Evolutionary conservation across 805 yeast genomes (phyloP), one percentile per base, ranked within the genome.

Genomic region (Hanseniaspora jakobsenii): DNA sequence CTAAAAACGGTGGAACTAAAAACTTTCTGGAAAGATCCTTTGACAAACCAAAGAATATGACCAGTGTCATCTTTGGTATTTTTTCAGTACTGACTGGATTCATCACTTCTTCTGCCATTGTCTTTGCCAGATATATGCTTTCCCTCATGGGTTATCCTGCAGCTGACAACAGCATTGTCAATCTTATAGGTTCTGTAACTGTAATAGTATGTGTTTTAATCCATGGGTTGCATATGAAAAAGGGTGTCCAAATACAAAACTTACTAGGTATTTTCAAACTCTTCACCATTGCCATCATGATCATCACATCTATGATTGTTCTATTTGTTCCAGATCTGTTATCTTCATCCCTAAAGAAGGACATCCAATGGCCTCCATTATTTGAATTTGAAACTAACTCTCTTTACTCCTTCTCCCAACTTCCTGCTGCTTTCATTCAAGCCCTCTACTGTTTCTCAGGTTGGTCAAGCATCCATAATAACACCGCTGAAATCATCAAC

Each of bases 1-100:
- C 89, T 0, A 64, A 81, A 52, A 76, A 78, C 48, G 91, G 93
- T 2, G 93, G 89, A 0, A 71, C 78, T 32, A 81, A 81, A 54
- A 77, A 75, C 17, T 81, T 81, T 50, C 58, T 81, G 47, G 89
- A 81, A 54, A 73, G 70, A 49, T 73, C 79, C 17, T 81, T 76
- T 55, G 68, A 70, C 39, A 71, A 61, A 48, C 93, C 91, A 0
- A 65, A 61, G 41, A 63, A 74, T 63, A 55, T 77, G 54, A 66
- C 71, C 34, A 68, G 74, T 36, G 77, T 73, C 14, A 62, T 71
- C 3, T 69, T 71, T 48, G 66, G 70, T 38, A 50, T 72, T 1
- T 73, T 66, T 48, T 65, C 74, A 2, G 65, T 77, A 9, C 49
- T 71, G 22, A 74, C 75, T 52, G 81, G 81, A 0, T 69, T 74